Conservation (phyloP, 495 filamentous ascomycete species). For the Sordaria brevicollis region DNA sequence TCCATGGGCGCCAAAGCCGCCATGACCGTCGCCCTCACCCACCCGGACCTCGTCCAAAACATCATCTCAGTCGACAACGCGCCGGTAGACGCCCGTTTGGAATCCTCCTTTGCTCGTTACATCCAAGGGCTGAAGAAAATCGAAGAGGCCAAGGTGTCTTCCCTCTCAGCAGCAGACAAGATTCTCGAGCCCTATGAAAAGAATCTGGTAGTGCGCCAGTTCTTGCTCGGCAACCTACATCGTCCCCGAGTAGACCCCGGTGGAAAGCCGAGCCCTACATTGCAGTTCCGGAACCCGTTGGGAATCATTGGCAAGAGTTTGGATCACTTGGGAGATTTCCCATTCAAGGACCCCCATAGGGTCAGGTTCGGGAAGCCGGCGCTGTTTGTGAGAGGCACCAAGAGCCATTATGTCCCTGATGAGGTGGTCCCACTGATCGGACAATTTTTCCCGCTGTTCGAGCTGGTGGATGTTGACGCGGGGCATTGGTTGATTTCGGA, state of each 20-base stretch:
- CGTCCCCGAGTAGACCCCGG: constrained; percentile 23
- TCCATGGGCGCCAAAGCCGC: constrained; percentile 97
- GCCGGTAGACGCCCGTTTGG: constrained; percentile 66
- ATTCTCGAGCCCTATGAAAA: constrained; percentile 72
- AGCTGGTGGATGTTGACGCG: constrained; percentile 69
- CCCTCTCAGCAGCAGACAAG: constrained; percentile 65
- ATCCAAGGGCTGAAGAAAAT: constrained; percentile 77
- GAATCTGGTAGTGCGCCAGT: constrained; percentile 72
- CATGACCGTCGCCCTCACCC: constrained; percentile 72
- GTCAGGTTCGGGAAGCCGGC: constrained; percentile 63
- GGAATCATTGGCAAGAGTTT: constrained; percentile 24
- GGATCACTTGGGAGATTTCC: constrained; percentile 71
- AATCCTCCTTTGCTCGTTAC: constrained; percentile 69
- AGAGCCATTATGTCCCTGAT: constrained; percentile 77
- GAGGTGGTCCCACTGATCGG: constrained; percentile 82
- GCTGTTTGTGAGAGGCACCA: constrained; percentile 74
- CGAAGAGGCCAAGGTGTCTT: constrained; percentile 53
- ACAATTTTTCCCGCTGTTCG: constrained; percentile 77
- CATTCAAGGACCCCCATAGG: constrained; percentile 55
- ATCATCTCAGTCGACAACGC: constrained; percentile 89
- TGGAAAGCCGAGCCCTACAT: neutral
- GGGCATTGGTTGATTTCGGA: constrained; percentile 96
- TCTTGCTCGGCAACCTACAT: constrained; percentile 82
- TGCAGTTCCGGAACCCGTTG: constrained; percentile 40
- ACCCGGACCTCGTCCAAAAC: constrained; percentile 51